Evolutionary conservation across 2,329 filamentous ascomycete species (phyloP).

Genomic region (Epicoccum nigrum): DNA sequence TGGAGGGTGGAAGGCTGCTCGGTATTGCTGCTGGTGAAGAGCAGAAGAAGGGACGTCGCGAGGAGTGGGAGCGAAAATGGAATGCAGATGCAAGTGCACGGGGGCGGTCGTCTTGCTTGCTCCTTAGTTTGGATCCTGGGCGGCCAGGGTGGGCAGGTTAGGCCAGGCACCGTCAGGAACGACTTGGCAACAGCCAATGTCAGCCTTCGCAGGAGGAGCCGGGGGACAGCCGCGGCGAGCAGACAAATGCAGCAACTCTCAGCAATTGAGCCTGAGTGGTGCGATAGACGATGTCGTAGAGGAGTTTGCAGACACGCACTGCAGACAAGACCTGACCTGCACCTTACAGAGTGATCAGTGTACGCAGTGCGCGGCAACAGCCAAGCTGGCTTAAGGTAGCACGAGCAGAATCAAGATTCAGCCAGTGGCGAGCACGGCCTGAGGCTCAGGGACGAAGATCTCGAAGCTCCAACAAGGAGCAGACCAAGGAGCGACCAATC

Average conservation of each 20-base stretch:
- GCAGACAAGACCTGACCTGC: neutral
- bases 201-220: slow-evolving; percentile 7
- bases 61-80: slow-evolving; percentile 11
- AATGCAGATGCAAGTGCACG: slow-evolving; percentile 15
- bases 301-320: neutral
- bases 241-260: too few relatives aligned
- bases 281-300: neutral
- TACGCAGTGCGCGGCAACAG: neutral
- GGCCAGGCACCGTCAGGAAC: slow-evolving; percentile 16
- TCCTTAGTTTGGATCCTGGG: slow-evolving; percentile 7
- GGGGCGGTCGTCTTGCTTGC: slow-evolving; percentile 11
- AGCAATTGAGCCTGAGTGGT: neutral
- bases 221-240: neutral
- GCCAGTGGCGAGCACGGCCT: slow-evolving; percentile 15
- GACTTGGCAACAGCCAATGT: slow-evolving; percentile 14
- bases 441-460: slow-evolving; percentile 23
- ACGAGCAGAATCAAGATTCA: slow-evolving; percentile 11
- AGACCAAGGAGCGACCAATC: slow-evolving; percentile 23
- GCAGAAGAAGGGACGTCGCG: slow-evolving; percentile 22
- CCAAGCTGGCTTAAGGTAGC: slow-evolving; percentile 1
- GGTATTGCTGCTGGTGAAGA: slow-evolving; percentile 32
- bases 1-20: slow-evolving; percentile 26
- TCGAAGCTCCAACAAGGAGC: slow-evolving; percentile 23
- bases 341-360: too few relatives aligned
- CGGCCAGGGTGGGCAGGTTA: slow-evolving; percentile 16